phyloP scores from a whole-genome alignment of 2,329 filamentous ascomycete species.

The Zymoseptoria ardabiliae region DNA sequence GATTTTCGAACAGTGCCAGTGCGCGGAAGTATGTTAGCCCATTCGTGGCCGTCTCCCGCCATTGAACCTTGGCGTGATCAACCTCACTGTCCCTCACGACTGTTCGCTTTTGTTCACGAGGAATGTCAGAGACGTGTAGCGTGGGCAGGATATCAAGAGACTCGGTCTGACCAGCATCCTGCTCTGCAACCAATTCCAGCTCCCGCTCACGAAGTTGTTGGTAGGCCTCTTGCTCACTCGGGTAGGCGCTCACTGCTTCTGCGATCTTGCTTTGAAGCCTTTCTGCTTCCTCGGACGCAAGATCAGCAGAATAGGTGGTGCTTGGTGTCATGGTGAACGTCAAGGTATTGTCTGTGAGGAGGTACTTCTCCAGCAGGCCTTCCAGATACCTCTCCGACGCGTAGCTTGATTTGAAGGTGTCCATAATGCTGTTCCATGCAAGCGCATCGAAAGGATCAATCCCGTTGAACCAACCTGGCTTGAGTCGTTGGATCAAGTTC shows the following conservation, averaged over 20 bases:
- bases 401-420: slow-evolving; percentile 71
- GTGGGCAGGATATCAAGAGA: slow-evolving; percentile 84
- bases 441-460: slow-evolving; percentile 85
- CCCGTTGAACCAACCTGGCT: slow-evolving; percentile 92
- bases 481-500: slow-evolving; percentile 77
- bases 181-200: slow-evolving; percentile 57
- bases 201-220: slow-evolving; percentile 70
- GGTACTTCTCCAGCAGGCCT: slow-evolving; percentile 76
- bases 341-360: slow-evolving; percentile 77
- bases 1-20: slow-evolving; percentile 67
- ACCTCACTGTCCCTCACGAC: slow-evolving; percentile 53
- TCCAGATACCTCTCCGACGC: slow-evolving; percentile 75
- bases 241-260: slow-evolving; percentile 59
- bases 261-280: slow-evolving; percentile 69
- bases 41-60: slow-evolving; percentile 89
- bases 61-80: slow-evolving; percentile 66
- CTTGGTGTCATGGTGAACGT: slow-evolving; percentile 94
- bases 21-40: slow-evolving; percentile 93
- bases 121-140: slow-evolving; percentile 82
- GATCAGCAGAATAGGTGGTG: slow-evolving; percentile 61
- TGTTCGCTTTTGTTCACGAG: slow-evolving; percentile 67
- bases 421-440: slow-evolving; percentile 83
- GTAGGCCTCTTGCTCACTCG: slow-evolving; percentile 63
- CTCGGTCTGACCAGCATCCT: slow-evolving; percentile 70
- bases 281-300: slow-evolving; percentile 68